Conservation (phyloP, 2,329 filamentous ascomycete species). For the Apiospora sp. region DNA sequence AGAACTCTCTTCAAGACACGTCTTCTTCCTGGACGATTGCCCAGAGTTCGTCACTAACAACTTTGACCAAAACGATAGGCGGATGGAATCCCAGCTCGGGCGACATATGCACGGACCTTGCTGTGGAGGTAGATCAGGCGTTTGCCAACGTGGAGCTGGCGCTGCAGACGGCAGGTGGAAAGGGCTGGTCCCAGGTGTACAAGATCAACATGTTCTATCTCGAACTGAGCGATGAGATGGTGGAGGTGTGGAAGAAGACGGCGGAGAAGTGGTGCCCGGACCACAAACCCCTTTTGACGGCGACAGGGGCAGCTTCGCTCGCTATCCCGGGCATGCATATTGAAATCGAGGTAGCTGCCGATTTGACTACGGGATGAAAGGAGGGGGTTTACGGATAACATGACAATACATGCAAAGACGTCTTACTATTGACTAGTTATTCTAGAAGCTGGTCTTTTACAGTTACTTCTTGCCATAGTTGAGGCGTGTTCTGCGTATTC, state of each 20-base stretch:
- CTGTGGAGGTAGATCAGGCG: slow-evolving; percentile 57
- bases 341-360: slow-evolving; percentile 64
- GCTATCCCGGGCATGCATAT: slow-evolving; percentile 60
- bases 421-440: too few relatives aligned
- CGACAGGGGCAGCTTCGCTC: slow-evolving; percentile 56
- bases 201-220: slow-evolving; percentile 55
- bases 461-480: too few relatives aligned
- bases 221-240: slow-evolving; percentile 48
- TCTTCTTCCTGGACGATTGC: too few relatives aligned
- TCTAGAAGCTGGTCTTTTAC: too few relatives aligned
- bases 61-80: slow-evolving; percentile 31
- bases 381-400: too few relatives aligned
- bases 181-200: slow-evolving; percentile 64
- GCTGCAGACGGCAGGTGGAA: slow-evolving; percentile 60
- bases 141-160: slow-evolving; percentile 63
- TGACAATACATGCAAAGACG: too few relatives aligned
- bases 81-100: slow-evolving; percentile 42
- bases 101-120: slow-evolving; percentile 45
- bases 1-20: slow-evolving; percentile 3
- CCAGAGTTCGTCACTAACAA: neutral
- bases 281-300: slow-evolving; percentile 62
- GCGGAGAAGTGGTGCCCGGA: slow-evolving; percentile 59
- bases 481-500: too few relatives aligned
- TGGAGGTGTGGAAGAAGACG: slow-evolving; percentile 52
- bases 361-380: slow-evolving; percentile 35